A percentile compares a stretch with the other conserved stretches of the same genome.
These are phyloP conservation scores for Rhytidiadelphus loreus DNA, from an alignment of 225 moss, liverwort and hornwort species.

Conservation along the genomic window DNA sequence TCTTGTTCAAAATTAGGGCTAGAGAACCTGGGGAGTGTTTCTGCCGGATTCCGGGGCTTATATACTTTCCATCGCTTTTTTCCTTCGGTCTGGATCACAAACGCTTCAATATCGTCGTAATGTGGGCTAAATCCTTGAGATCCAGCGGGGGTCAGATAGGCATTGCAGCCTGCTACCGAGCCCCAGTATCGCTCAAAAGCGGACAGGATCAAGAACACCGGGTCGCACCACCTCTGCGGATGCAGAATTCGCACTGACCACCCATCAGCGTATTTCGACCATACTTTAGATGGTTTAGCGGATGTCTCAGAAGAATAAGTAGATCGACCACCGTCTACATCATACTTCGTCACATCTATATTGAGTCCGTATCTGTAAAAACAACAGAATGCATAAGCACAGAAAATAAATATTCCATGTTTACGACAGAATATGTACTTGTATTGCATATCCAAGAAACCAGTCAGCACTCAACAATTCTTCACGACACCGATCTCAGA, in stretches of 20 bases:
- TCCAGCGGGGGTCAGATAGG: conserved; percentile 82
- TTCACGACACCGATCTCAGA: not conserved
- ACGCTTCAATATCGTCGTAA: conserved; percentile 93
- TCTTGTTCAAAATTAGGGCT: conserved; percentile 71
- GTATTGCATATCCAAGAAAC: not conserved
- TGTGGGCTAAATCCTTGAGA: conserved; percentile 97
- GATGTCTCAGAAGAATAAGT: conserved; percentile 69
- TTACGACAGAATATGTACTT: not conserved
- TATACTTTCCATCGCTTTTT: conserved; percentile 90
- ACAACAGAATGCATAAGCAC: not conserved
- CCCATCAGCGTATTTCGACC: conserved; percentile 78
- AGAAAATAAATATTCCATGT: too few species aligned
- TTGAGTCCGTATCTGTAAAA: conserved; percentile 53
- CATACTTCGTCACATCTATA: conserved; percentile 92
- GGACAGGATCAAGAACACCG: conserved; percentile 68
- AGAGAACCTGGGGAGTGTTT: conserved; percentile 70
- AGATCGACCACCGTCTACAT: conserved; percentile 71
- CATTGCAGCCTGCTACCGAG: conserved; percentile 92
- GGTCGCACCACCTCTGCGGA: conserved; percentile 88
- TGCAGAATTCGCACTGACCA: conserved; percentile 94
- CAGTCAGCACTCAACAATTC: not conserved
- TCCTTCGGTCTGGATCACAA: conserved; percentile 86
- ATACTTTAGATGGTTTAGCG: conserved; percentile 60
- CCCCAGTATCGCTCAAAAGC: conserved; percentile 94
- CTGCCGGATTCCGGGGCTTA: conserved; percentile 43